Percentiles rank a stretch among this genome's conserved stretches.
Conservation (phyloP, 495 filamentous ascomycete genomes). For the Podospora tetraspora region DNA sequence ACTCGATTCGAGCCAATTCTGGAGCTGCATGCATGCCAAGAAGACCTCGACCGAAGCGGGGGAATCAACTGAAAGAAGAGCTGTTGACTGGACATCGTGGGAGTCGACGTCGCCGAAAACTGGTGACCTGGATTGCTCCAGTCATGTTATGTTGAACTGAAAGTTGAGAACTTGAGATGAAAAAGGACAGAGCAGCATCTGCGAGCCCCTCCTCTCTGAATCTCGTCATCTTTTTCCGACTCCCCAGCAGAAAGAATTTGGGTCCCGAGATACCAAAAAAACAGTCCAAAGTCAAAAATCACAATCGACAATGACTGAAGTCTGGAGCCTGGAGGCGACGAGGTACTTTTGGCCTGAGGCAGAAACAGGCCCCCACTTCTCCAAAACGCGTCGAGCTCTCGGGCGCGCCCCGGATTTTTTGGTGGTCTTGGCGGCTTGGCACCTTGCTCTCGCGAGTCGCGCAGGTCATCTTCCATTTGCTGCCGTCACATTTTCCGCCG, state of each 20-base stretch:
- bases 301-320: neutral
- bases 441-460: neutral
- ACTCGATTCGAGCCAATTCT: neutral
- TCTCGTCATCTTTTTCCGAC: neutral
- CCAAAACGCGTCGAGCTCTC: neutral
- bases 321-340: neutral
- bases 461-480: constrained; percentile 6
- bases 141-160: neutral
- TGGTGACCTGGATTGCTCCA: neutral
- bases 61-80: neutral
- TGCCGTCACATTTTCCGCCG: constrained; percentile 17
- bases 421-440: neutral
- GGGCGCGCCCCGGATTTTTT: constrained; percentile 2
- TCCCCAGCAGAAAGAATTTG: neutral
- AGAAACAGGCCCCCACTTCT: constrained; percentile 1
- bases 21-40: neutral
- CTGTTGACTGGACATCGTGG: neutral
- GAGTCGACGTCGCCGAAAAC: neutral
- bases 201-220: neutral
- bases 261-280: neutral
- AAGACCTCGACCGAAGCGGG: neutral
- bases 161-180: neutral
- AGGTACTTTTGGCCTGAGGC: constrained; percentile 9
- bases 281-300: neutral
- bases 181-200: neutral